Base-by-base conservation (phyloP, 2,329 filamentous ascomycete species). In the Dactylellina drechsleri region DNA sequence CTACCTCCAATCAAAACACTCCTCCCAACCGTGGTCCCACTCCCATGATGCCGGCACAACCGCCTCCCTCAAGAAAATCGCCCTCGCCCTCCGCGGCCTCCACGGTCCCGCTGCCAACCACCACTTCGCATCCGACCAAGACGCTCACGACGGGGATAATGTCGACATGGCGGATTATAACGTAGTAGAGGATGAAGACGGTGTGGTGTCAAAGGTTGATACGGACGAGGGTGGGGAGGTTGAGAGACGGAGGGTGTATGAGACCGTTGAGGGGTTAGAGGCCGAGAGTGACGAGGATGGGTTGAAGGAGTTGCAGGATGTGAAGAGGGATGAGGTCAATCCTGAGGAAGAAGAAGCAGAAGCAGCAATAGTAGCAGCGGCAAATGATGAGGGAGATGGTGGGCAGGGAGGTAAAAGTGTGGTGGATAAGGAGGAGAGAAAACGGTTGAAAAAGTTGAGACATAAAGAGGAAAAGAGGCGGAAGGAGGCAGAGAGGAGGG, bases 21-120 rank as follows among this genome's bases (percentile, higher is more conserved):
- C 65, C 58, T 76, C 72, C 6, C 64, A 76, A 45, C 72, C 66
- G 5, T 76, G 72, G 72, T 68, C 64, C 31, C 72, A 76, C 72
- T 65, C 65, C 23, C 72, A 77, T 59, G 61, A 66, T 52, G 73
- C 67, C 28, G 66, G 73, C 7, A 68, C 66, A 41, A 67, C 74
- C 23, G 43, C 57, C 28, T 65, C 76, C 23, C 67, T 72, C 31
- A 65, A 66, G 18, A 72, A 77, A n/a, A 53, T 77, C 45, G 76
- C 74, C 31, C 65, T 77, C 26, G 61, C 73, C 23, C 49, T 77
- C 53, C 64, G 73, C 43, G 73, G 66, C 16, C 52, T 72, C 18
- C 56, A 72, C 68, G 71, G 61, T 6, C 65, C 71, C 41, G 57
- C 60, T 0, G 70, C 70, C 5, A 74, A 67, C 12, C 45, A 26